A percentile compares a stretch with the other conserved stretches of the same genome.
Evolutionary conservation across 257 asterid genomes (phyloP).

Genomic region (Rauvolfia tetraphylla): DNA sequence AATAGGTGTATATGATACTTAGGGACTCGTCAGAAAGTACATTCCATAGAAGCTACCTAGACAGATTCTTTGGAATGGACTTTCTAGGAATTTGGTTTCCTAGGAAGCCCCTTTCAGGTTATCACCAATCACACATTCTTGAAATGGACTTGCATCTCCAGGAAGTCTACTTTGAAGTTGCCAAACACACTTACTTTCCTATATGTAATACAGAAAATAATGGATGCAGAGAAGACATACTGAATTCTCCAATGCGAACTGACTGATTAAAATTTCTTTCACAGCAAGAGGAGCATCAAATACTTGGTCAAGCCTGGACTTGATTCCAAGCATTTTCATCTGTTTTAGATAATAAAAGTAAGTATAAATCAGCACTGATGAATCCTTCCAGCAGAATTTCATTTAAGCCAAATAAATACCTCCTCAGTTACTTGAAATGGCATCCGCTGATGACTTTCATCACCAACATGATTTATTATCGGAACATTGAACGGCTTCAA

Average conservation of each 20-base stretch:
- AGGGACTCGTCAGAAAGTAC: background rate
- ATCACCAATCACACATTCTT: background rate
- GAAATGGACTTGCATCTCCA: slow-evolving; percentile 1
- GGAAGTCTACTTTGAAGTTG: background rate
- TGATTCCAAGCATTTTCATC: slow-evolving; percentile 79
- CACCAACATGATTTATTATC: slow-evolving; percentile 59
- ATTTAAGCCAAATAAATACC: slow-evolving; percentile 37
- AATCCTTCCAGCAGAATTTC: slow-evolving; percentile 13
- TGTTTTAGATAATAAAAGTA: slow-evolving; percentile 32
- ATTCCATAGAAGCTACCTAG: background rate
- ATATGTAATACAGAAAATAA: background rate
- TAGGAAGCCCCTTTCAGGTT: background rate
- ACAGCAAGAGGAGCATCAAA: slow-evolving; percentile 95
- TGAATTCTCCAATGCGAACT: slow-evolving; percentile 64
- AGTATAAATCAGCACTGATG: slow-evolving; percentile 23
- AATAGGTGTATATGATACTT: background rate
- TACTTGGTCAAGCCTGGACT: slow-evolving; percentile 83
- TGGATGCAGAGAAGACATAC: slow-evolving; percentile 41
- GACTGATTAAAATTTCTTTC: slow-evolving; percentile 67
- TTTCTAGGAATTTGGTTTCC: background rate
- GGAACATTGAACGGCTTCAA: slow-evolving; percentile 60
- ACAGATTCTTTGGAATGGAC: background rate
- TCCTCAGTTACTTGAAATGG: slow-evolving; percentile 55
- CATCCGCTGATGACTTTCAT: slow-evolving; percentile 31
- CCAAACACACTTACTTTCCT: background rate